Percentiles rank a stretch among this genome's conserved stretches.
Conservation (phyloP, 305 asterid genomes). For the Solanum chacoense region DNA sequence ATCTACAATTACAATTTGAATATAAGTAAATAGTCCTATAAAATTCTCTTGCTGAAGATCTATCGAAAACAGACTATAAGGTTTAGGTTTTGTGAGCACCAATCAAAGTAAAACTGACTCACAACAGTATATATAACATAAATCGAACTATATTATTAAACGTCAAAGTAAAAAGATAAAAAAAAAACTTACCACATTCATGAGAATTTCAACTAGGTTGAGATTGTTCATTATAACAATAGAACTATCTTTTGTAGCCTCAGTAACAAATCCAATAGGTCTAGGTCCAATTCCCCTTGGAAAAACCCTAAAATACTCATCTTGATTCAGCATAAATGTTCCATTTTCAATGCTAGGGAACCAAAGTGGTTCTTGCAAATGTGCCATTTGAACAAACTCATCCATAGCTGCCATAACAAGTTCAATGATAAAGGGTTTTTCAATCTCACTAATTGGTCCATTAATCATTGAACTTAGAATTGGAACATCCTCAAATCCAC, state of each 20-base stretch:
- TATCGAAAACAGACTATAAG: background rate
- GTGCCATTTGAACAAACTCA: constrained; percentile 3
- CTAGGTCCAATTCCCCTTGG: background rate
- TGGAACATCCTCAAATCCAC: background rate
- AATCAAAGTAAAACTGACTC: background rate
- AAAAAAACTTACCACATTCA: constrained; percentile 10
- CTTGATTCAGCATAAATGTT: background rate
- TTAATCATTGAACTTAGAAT: background rate
- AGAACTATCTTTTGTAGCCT: constrained; percentile 1
- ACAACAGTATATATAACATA: background rate
- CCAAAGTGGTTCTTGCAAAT: constrained; percentile 13
- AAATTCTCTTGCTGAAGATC: background rate
- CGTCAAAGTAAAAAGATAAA: background rate
- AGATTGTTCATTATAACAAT: background rate
- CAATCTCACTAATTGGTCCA: background rate
- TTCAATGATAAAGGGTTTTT: background rate
- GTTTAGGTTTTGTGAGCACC: background rate
- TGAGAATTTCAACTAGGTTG: constrained; percentile 3
- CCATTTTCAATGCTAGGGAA: background rate
- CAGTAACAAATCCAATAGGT: background rate
- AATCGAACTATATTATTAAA: background rate
- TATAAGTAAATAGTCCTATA: background rate
- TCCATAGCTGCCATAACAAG: constrained; percentile 7
- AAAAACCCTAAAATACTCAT: background rate
- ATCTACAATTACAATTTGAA: background rate